Conservation (phyloP, 805 yeast genomes). For the Starmerella apis region DNA sequence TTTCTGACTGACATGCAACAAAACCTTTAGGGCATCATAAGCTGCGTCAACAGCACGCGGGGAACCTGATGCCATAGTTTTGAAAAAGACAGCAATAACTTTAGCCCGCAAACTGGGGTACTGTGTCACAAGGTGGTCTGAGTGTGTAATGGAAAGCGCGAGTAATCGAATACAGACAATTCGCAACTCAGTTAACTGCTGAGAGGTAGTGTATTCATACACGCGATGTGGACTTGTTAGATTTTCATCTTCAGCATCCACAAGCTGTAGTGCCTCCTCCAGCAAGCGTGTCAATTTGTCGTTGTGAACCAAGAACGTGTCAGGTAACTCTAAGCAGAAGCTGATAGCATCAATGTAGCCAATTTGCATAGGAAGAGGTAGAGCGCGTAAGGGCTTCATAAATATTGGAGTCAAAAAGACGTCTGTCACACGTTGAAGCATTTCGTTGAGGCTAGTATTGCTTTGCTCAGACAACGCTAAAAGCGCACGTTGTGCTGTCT, state of each 20-base stretch:
- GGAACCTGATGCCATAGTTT: slow-evolving; percentile 76
- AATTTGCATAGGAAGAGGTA: slow-evolving; percentile 97
- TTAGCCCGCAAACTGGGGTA: slow-evolving; percentile 54
- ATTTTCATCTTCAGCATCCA: slow-evolving; percentile 96
- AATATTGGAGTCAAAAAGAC: slow-evolving; percentile 84
- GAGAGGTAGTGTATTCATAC: slow-evolving; percentile 76
- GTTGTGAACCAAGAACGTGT: slow-evolving; percentile 71
- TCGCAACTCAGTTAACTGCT: slow-evolving; percentile 74
- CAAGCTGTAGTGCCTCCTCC: slow-evolving; percentile 83
- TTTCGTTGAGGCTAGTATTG: slow-evolving; percentile 53
- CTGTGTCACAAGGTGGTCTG: slow-evolving; percentile 68
- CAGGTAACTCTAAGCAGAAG: slow-evolving; percentile 70
- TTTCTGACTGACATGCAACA: slow-evolving; percentile 65
- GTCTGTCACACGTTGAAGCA: slow-evolving; percentile 74
- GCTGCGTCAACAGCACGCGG: slow-evolving; percentile 88
- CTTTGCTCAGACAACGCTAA: slow-evolving; percentile 59
- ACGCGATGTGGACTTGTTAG: slow-evolving; percentile 77
- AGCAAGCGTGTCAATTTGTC: slow-evolving; percentile 80
- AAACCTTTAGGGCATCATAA: slow-evolving; percentile 72
- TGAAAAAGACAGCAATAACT: slow-evolving; percentile 87
- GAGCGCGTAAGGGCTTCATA: slow-evolving; percentile 90
- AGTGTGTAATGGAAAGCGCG: slow-evolving; percentile 64
- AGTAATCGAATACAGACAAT: slow-evolving; percentile 80
- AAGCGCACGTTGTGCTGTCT: slow-evolving; percentile 66
- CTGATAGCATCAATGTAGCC: slow-evolving; percentile 98